These are phyloP conservation scores for Leptodermis oblonga DNA, from an alignment of 257 asterid genomes.

Conservation along the genomic window DNA sequence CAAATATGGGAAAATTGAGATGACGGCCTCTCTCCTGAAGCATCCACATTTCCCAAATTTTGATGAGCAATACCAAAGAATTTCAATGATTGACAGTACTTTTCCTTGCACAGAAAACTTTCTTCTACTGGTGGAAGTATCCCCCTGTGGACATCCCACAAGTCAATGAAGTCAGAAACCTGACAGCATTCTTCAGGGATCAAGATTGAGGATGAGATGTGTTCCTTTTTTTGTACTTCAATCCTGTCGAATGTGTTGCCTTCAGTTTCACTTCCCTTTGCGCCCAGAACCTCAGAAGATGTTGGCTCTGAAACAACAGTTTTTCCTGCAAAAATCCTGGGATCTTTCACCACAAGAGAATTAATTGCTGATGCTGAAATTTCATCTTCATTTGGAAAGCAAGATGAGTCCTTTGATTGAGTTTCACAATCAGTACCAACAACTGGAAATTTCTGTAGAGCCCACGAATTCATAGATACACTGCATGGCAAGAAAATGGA, in stretches of 20 bases:
- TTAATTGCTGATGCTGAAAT: slow-evolving; percentile 41
- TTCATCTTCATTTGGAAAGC: slow-evolving; percentile 32
- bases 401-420: slow-evolving; percentile 19
- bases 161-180: slow-evolving; percentile 26
- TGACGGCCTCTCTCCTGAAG: slow-evolving; percentile 31
- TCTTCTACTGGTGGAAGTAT: slow-evolving; percentile 67
- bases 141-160: slow-evolving; percentile 64
- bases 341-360: slow-evolving; percentile 63
- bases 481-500: slow-evolving; percentile 29
- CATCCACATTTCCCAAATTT: slow-evolving; percentile 30
- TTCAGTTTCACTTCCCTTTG: slow-evolving; percentile 30
- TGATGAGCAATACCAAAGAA: slow-evolving; percentile 41
- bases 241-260: slow-evolving; percentile 12
- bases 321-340: slow-evolving; percentile 42
- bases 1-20: slow-evolving; percentile 49
- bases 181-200: slow-evolving; percentile 30
- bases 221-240: slow-evolving; percentile 13
- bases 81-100: slow-evolving; percentile 47
- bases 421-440: slow-evolving; percentile 23
- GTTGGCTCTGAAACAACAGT: slow-evolving; percentile 31
- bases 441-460: slow-evolving; percentile 30
- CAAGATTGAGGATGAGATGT: slow-evolving; percentile 19
- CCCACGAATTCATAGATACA: slow-evolving; percentile 32
- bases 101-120: slow-evolving; percentile 56
- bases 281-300: slow-evolving; percentile 17